Evolutionary conservation across 192 early-diverging fungal species (phyloP), one percentile per base, ranked within the genome.

Genomic region (Coemansia sp.): DNA sequence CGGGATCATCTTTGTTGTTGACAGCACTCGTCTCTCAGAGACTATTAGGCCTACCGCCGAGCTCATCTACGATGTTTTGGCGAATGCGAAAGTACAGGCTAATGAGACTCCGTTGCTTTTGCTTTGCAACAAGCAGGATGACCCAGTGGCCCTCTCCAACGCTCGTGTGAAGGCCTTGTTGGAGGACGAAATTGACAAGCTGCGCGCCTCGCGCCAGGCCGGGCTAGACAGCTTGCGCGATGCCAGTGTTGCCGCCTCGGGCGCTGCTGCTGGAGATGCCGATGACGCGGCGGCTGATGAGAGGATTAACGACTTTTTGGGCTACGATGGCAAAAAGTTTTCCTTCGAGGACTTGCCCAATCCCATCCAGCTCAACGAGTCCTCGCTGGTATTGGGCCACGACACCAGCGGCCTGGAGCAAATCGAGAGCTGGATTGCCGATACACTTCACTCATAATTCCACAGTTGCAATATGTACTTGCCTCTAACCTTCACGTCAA

Each of bases 91-190:
- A 58, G 78, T 90, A 10, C 84, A 84, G 58, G 77, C 87, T 15
- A 69, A 82, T 17, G 85, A 86, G 41, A 86, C 89, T 8, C 87
- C 89, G 3, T 66, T 94, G 7, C 70, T 94, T 62, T 84, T 96
- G 21, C 74, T 90, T 31, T 95, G 94, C 76, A 96, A 96, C 77
- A 95, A 94, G 78, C 84, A 84, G 62, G 94, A 96, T 67, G 73
- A 89, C 63, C 70, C 93, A 44, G 82, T 88, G 31, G 90, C 93
- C 4, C 76, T 92, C 57, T 84, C 88, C 32, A 87, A 78, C 29
- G 84, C 88, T 34, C 88, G 87, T 25, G 86, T 94, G n/a, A 80
- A 89, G 74, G 57, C 68, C 7, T 37, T 87, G 57, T 73, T 96
- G 41, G 94, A 96, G 73, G 82, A 66, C 48, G 94, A 96, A 74